These are phyloP conservation scores for Ganoderma resinaceum DNA, from an alignment of 1,284 basidiomycete genomes.

Conservation along the genomic window DNA sequence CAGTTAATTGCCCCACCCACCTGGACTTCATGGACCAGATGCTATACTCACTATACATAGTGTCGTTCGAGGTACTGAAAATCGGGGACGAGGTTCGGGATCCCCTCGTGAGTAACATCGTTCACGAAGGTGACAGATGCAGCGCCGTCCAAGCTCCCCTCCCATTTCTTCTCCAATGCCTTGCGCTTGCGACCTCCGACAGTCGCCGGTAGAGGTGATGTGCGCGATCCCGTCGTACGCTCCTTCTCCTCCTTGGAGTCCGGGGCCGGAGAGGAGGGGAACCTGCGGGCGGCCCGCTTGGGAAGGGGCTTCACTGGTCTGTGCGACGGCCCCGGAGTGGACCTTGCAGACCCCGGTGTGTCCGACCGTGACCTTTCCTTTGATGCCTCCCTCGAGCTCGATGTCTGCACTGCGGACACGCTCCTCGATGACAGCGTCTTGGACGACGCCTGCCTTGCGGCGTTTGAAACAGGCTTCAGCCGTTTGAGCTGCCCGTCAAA, in stretches of 20 bases:
- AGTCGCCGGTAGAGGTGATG: not conserved
- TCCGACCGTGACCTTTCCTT: not conserved
- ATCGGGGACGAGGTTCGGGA: conserved; percentile 47
- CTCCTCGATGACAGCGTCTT: conserved; percentile 3
- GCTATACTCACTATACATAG: conserved; percentile 53
- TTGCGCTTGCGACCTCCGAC: conserved; percentile 12
- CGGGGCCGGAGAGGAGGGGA: conserved; percentile 4
- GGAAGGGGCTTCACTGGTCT: conserved; percentile 17
- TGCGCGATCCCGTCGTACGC: not conserved
- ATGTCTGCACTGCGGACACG: not conserved
- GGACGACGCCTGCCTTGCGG: not conserved
- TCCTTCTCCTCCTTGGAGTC: conserved; percentile 6
- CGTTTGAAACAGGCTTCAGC: not conserved
- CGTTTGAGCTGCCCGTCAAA: conserved; percentile 14
- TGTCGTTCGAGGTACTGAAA: conserved; percentile 61
- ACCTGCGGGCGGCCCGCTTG: conserved; percentile 8
- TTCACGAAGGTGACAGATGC: conserved; percentile 55
- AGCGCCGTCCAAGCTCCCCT: conserved; percentile 38
- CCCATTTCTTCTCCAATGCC: conserved; percentile 20
- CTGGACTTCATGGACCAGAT: not conserved
- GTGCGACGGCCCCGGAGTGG: not conserved
- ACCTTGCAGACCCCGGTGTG: conserved; percentile 1
- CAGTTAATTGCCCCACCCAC: not conserved
- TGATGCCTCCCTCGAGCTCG: conserved; percentile 3
- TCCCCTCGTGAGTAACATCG: conserved; percentile 52